Percentiles rank a stretch among this genome's conserved stretches.
These are phyloP conservation scores for Leucosporidium yakuticum DNA, from an alignment of 768 basidiomycete species.

Conservation along the genomic window DNA sequence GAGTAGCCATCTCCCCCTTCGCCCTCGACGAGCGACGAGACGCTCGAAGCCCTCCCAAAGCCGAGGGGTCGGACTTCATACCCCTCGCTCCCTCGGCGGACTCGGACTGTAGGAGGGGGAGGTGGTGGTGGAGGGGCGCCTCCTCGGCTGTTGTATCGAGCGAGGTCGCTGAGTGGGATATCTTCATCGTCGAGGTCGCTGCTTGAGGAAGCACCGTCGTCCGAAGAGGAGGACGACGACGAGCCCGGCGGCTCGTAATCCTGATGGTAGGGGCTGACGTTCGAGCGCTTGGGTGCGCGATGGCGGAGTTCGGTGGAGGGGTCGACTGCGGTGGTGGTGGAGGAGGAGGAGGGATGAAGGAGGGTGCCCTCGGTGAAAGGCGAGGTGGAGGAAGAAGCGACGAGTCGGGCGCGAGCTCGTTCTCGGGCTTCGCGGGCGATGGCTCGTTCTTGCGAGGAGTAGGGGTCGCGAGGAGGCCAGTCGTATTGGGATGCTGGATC, in stretches of 20 bases:
- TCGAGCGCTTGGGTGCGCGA: conserved; percentile 7
- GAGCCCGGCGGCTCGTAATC: not conserved
- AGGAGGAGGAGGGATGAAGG: conserved; percentile 16
- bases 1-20: not conserved
- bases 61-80: conserved; percentile 20
- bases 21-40: not conserved
- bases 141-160: conserved; percentile 2
- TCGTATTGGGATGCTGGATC: conserved; percentile 20
- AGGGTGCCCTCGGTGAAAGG: conserved; percentile 18
- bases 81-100: conserved; percentile 29
- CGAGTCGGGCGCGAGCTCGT: not conserved
- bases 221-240: not conserved
- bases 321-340: conserved; percentile 27
- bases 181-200: conserved; percentile 17
- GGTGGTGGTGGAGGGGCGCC: conserved; percentile 6
- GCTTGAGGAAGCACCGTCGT: not conserved
- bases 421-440: not conserved
- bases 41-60: too few relatives aligned
- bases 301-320: conserved; percentile 23
- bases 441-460: not conserved
- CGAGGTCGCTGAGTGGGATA: conserved; percentile 19
- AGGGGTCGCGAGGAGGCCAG: conserved; percentile 39
- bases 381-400: not conserved
- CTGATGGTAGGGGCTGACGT: not conserved
- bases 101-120: conserved; percentile 18